A percentile compares a stretch with the other conserved stretches of the same genome.
Conservation (phyloP, 805 yeast genomes). For the Myxozyma neglecta region DNA sequence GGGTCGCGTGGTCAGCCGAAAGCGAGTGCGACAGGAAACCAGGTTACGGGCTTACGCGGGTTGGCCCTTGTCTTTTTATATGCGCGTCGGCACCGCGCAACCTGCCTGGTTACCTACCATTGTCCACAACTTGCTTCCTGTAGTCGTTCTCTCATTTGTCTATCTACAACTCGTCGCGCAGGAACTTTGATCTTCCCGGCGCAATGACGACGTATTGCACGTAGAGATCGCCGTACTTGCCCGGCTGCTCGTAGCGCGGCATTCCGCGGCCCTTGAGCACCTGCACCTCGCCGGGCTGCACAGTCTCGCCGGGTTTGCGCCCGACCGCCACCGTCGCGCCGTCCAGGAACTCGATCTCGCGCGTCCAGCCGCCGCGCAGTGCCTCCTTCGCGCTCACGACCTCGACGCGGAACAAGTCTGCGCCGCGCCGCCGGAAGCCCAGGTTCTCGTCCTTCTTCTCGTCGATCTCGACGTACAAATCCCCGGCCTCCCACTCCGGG, state of each 20-base stretch:
- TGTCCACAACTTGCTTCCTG: no score
- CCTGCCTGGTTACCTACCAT: no score
- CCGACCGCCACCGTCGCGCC: conserved; percentile 50
- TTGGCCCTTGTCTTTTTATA: not conserved
- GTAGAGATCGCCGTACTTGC: conserved; percentile 52
- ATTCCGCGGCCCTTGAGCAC: conserved; percentile 74
- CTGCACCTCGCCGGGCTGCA: conserved; percentile 71
- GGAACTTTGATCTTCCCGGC: conserved; percentile 31
- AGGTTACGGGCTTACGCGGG: not conserved
- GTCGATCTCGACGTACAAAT: conserved; percentile 58
- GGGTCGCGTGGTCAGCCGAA: not conserved
- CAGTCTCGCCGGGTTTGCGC: conserved; percentile 54
- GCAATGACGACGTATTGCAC: conserved; percentile 46
- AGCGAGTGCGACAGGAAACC: not conserved
- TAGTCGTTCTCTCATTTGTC: no score
- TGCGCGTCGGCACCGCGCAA: no score
- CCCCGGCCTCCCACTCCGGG: conserved; percentile 84
- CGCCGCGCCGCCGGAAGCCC: conserved; percentile 84
- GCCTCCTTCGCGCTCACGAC: conserved; percentile 73
- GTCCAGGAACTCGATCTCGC: conserved; percentile 68
- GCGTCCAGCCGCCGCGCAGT: conserved; percentile 73
- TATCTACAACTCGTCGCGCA: conserved; percentile 10
- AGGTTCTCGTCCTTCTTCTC: conserved; percentile 60
- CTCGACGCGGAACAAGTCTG: conserved; percentile 77
- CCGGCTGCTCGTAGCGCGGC: conserved; percentile 60